Base-by-base conservation (phyloP, 2,329 filamentous ascomycete species). In the Apiospora hydei region DNA sequence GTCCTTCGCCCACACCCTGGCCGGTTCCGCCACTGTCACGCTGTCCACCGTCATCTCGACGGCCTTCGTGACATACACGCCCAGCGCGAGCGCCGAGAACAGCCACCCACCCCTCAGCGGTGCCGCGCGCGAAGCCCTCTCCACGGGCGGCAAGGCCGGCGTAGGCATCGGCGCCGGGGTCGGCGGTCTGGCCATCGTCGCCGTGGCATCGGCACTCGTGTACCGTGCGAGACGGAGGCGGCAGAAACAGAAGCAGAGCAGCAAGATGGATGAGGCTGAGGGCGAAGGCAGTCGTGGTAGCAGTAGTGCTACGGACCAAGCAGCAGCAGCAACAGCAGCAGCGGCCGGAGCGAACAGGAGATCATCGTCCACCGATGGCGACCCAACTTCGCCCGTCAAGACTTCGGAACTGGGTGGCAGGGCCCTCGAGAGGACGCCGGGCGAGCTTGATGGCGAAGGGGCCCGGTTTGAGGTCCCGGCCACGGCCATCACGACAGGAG, bases 41-140 rank as follows among this genome's bases (percentile, higher is more conserved):
- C 30, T 51, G 11, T 69, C 68, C n/a, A 69, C 68, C 30, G 47
- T 69, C 30, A 34, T 69, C 26, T 53, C 68, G 18, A 69, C 68
- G 46, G 68, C 68, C 21, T 51, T 69, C 10, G 68, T 69, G 68
- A 69, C 68, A 21, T 69, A 43, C 46, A 69, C 68, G 30, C 68
- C 68, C 8, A 47, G 26, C 18, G 47, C 47, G 24, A 41, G 30
- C 46, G 34, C 34, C 11, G 49, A 18, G 34, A 16, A 10, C 68
- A 10, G n/a, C 68, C 18, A 69, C 30, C 21, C 24, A 7, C 46
- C 26, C 1, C 30, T 41, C 34, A 41, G 46, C 47, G 30, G 43
- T 34, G 66, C 41, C 66, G 41, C 66, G 43, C 41, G 41, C 66
- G 41, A 68, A 3, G 41, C 66, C 16, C 34, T 69, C 5, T 34